Base-by-base conservation (phyloP, 169 alveolate species). In the Babesia caballi region DNA sequence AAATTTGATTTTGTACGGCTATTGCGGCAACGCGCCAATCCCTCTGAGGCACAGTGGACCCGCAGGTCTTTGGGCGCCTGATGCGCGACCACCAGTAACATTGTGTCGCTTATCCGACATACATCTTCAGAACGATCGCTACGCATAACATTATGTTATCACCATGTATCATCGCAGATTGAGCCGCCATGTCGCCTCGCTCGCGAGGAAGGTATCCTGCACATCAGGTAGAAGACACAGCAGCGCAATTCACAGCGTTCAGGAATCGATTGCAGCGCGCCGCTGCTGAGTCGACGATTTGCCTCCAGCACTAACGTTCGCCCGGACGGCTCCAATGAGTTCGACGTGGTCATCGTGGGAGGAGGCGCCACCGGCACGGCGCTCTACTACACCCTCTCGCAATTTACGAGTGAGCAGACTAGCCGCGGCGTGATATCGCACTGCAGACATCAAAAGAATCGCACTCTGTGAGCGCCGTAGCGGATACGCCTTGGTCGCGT, bases 341-440 rank as follows among this genome's bases (percentile, higher is more conserved):
- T 36, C 57, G 95, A 91, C 53, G 94, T 91, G 8, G 78, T 90
- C 30, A 82, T 91, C 33, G 90, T 91, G 33, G 95, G 95, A 50
- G 95, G 95, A 61, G 95, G 95, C 5, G 92, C 90, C 36, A 82
- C 95, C 1, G 95, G 95, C 21, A 91, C 95, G 21, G 93, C 94
- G 17, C 91, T 91, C 46, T 89, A 82, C 54, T 91, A 90, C 71
- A 84, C 87, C 49, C 83, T 91, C 23, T 85, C 94, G 14, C 82
- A 84, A 52, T 91, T 90, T 74, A 90, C 95, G 11, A 82, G 91
- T 88, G 25, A 23, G 82, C 25, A 0, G 17, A 11, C 6, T 35
- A 2, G 0, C 49, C 11, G 46, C 14, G 27, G 41, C 36, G 14
- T 40, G 12, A 5, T 21, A 44, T 30, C 12, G 0, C 1, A 12